A percentile compares a stretch with the other conserved stretches of the same genome.
These are phyloP conservation scores for Buddleja alternifolia DNA, from an alignment of 257 asterid species.

Conservation along the genomic window DNA sequence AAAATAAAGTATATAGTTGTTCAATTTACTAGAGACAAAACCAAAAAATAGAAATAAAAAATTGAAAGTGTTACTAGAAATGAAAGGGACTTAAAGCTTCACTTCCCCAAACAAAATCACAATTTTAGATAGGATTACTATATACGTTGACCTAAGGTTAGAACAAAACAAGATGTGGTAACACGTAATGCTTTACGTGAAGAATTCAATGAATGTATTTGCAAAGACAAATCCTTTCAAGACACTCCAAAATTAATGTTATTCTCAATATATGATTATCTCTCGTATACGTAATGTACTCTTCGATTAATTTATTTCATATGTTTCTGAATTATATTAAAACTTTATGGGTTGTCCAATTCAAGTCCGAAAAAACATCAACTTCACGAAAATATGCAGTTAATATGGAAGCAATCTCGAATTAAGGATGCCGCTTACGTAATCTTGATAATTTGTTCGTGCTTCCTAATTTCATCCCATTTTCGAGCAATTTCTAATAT, in stretches of 20 bases:
- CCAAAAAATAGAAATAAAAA: too few relatives aligned
- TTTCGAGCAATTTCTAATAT: conserved; percentile 1
- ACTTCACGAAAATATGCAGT: neutral
- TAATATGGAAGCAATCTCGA: conserved; percentile 2
- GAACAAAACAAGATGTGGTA: neutral
- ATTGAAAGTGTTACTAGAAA: neutral
- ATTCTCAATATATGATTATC: neutral
- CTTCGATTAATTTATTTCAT: neutral
- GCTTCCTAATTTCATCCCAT: conserved; percentile 5
- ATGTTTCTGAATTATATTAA: neutral
- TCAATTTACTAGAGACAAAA: too few relatives aligned
- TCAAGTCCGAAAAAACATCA: neutral
- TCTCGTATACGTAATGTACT: conserved; percentile 11
- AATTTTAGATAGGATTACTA: neutral
- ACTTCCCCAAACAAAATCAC: neutral
- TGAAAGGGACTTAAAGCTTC: neutral
- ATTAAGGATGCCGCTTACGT: neutral
- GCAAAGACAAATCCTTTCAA: conserved; percentile 18
- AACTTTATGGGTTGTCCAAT: neutral
- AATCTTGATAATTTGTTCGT: neutral
- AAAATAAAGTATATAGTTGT: too few relatives aligned
- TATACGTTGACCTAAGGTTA: neutral
- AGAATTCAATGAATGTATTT: conserved; percentile 22
- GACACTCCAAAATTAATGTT: conserved; percentile 25
- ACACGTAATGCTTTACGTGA: conserved; percentile 24